Conservation (phyloP, 495 filamentous ascomycete species). For the Penicillium flavigenum region DNA sequence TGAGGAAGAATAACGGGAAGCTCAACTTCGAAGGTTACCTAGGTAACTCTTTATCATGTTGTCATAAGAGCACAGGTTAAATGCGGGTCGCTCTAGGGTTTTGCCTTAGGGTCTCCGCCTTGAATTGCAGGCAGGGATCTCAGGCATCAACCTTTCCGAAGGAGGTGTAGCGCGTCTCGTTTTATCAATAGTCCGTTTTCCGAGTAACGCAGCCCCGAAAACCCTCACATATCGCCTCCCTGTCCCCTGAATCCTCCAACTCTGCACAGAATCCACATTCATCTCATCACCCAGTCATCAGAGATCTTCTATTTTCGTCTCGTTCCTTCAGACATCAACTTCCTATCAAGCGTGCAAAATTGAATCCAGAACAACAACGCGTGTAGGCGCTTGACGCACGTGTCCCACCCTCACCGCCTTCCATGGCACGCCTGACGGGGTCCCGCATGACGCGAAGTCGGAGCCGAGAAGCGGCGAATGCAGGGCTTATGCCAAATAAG, state of each 20-base stretch:
- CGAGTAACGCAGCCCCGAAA: slow-evolving; percentile 6
- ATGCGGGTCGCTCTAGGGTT: neutral
- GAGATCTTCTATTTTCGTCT: neutral
- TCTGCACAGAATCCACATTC: neutral
- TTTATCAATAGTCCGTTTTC: slow-evolving; percentile 1
- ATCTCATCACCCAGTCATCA: too few relatives aligned
- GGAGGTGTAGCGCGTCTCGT: neutral
- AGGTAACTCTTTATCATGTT: too few relatives aligned
- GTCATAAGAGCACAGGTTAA: too few relatives aligned
- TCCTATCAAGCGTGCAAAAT: too few relatives aligned
- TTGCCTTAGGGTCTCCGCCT: neutral
- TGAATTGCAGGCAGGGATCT: neutral
- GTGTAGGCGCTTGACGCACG: neutral
- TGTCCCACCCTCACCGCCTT: slow-evolving; percentile 15
- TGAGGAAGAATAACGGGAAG: too few relatives aligned
- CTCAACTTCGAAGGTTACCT: too few relatives aligned
- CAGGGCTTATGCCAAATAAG: slow-evolving; percentile 1
- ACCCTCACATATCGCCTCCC: slow-evolving; percentile 3
- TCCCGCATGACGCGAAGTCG: slow-evolving; percentile 30
- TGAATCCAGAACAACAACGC: slow-evolving; percentile 1
- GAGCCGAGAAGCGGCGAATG: slow-evolving; percentile 24
- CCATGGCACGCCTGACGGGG: slow-evolving; percentile 18
- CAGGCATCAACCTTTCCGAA: neutral
- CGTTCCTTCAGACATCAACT: neutral
- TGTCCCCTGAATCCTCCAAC: neutral